Conservation (phyloP, 2,329 filamentous ascomycete species). For the Myriosclerotinia duriaeana region DNA sequence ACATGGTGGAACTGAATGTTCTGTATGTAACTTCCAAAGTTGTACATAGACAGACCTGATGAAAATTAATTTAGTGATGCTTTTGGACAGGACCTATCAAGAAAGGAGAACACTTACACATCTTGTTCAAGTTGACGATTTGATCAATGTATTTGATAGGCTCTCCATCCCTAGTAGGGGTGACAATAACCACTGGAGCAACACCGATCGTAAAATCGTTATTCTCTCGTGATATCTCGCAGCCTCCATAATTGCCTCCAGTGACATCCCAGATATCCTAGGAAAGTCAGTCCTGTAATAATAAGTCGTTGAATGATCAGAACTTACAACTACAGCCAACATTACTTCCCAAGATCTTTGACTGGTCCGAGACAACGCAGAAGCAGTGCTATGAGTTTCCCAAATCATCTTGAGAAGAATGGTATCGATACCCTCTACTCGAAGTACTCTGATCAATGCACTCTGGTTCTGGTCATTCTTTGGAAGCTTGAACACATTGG, state of each 20-base stretch:
- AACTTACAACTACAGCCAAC: constrained; percentile 18
- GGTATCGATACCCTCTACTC: not conserved
- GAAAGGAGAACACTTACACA: constrained; percentile 29
- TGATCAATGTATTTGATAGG: constrained; percentile 26
- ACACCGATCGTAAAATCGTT: not conserved
- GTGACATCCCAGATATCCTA: constrained; percentile 22
- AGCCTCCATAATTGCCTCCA: constrained; percentile 6
- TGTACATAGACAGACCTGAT: constrained; percentile 29
- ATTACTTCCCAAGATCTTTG: constrained; percentile 15
- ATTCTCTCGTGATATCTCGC: constrained; percentile 17
- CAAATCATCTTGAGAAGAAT: constrained; percentile 16
- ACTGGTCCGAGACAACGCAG: not conserved
- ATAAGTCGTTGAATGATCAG: not conserved
- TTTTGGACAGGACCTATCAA: not conserved
- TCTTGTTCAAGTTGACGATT: constrained; percentile 26
- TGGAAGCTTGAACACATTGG: constrained; percentile 5
- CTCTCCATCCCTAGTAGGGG: constrained; percentile 8
- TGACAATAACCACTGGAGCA: constrained; percentile 13
- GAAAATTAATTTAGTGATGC: not conserved
- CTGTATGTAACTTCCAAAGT: constrained; percentile 31
- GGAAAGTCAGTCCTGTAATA: not conserved
- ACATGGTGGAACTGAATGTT: constrained; percentile 37
- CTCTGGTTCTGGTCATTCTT: constrained; percentile 13
- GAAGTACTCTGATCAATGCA: constrained; percentile 9
- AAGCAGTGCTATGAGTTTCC: constrained; percentile 6